Evolutionary conservation across 352 stramenopile genomes (phyloP).

Genomic region (Pythium periplocum): DNA sequence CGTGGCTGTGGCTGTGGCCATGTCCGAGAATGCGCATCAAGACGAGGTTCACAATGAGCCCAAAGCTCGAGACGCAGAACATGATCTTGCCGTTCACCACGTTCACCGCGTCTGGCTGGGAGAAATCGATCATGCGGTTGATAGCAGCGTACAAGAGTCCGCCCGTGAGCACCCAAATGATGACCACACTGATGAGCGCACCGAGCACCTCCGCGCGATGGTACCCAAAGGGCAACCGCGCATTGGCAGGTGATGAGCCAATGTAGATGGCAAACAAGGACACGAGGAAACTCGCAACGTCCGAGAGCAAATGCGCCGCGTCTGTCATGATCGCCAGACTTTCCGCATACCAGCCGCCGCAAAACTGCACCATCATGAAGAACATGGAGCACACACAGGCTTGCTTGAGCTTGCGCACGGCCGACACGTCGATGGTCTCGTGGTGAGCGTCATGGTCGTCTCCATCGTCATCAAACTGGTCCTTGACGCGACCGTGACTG

Average conservation of each 20-base stretch:
- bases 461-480: conserved; percentile 21
- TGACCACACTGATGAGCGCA: conserved; percentile 91
- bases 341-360: conserved; percentile 91
- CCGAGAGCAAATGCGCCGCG: conserved; percentile 73
- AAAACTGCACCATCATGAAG: conserved; percentile 96
- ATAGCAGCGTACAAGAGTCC: conserved; percentile 90
- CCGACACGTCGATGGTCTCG: conserved; percentile 15
- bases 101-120: conserved; percentile 30
- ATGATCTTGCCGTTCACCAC: conserved; percentile 94
- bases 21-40: conserved; percentile 92
- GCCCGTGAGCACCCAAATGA: conserved; percentile 93
- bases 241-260: conserved; percentile 41
- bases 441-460: conserved; percentile 12
- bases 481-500: conserved; percentile 30
- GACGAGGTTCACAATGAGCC: conserved; percentile 93
- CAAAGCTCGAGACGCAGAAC: conserved; percentile 91
- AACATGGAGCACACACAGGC: conserved; percentile 79
- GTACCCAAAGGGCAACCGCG: conserved; percentile 92
- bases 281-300: conserved; percentile 75
- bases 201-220: conserved; percentile 95
- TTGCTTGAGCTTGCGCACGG: conserved; percentile 64
- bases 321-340: conserved; percentile 95
- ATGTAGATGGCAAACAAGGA: conserved; percentile 82
- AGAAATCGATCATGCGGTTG: conserved; percentile 58
- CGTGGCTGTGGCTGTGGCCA: conserved; percentile 42